phyloP scores from a whole-genome alignment of 352 stramenopile species.

The Phytophthora nicotianae region DNA sequence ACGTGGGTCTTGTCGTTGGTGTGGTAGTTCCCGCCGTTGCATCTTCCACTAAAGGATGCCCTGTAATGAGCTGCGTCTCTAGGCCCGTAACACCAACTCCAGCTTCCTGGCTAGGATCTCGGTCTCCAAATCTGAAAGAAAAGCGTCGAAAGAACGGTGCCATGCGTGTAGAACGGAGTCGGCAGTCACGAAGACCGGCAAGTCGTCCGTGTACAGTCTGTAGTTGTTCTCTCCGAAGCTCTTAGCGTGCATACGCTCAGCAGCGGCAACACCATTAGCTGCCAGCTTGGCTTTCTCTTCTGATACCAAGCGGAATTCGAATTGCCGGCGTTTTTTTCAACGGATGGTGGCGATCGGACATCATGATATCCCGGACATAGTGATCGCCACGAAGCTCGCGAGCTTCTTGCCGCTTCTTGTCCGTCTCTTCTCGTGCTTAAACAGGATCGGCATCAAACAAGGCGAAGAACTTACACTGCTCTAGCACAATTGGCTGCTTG shows the following conservation, averaged over 20 bases:
- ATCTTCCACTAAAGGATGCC: neutral
- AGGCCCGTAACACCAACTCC: neutral
- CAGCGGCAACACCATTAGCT: slow-evolving; percentile 24
- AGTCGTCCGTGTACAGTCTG: slow-evolving; percentile 35
- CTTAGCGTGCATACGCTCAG: slow-evolving; percentile 18
- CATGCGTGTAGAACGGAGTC: slow-evolving; percentile 46
- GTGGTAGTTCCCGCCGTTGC: neutral
- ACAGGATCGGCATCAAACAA: neutral
- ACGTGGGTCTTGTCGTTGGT: neutral
- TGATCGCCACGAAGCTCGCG: neutral
- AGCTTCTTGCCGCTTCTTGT: neutral
- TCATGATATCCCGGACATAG: neutral
- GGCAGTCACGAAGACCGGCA: slow-evolving; percentile 40
- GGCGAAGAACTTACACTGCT: neutral
- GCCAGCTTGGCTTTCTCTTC: slow-evolving; percentile 23
- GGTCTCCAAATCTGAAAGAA: slow-evolving; percentile 28
- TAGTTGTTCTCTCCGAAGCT: slow-evolving; percentile 43
- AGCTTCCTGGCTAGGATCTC: neutral
- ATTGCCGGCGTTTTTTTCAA: neutral
- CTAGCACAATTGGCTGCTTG: no score
- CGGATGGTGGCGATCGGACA: neutral
- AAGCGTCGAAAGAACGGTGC: slow-evolving; percentile 44
- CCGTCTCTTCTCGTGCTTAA: neutral
- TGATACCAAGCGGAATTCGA: neutral
- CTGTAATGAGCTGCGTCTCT: neutral